Evolutionary conservation across 306 rosid genomes (phyloP).

Genomic region (Glycyrrhiza uralensis): DNA sequence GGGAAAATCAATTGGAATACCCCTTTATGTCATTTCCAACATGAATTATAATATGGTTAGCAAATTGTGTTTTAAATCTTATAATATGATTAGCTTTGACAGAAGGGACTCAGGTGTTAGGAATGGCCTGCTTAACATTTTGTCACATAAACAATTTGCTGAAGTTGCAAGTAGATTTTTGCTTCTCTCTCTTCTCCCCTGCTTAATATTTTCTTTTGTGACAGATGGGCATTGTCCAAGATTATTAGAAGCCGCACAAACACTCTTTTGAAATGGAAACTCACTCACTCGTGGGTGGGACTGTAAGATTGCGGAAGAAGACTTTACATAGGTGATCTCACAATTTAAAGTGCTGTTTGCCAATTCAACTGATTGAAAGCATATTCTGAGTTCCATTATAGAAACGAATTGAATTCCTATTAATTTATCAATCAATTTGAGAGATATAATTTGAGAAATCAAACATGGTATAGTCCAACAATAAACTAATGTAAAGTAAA

Average conservation of each 20-base stretch:
- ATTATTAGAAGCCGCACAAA: constrained; percentile 55
- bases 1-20: neutral
- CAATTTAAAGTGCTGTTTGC: neutral
- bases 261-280: constrained; percentile 48
- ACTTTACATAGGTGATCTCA: too few species aligned
- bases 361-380: neutral
- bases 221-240: constrained; percentile 48
- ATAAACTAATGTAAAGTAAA: neutral
- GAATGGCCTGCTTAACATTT: neutral
- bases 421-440: neutral
- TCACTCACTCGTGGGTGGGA: constrained; percentile 30
- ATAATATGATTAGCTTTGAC: neutral
- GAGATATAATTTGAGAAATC: neutral
- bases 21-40: neutral
- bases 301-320: constrained; percentile 48
- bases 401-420: neutral
- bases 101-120: neutral
- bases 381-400: neutral
- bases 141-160: too few species aligned
- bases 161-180: neutral
- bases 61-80: neutral
- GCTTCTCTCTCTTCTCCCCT: neutral
- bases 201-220: constrained; percentile 18
- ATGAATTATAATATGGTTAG: neutral
- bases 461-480: neutral